Evolutionary conservation across 1,139 yeast species (phyloP), one percentile per base, ranked within the genome.

Genomic region (Pichiaceae sp.): DNA sequence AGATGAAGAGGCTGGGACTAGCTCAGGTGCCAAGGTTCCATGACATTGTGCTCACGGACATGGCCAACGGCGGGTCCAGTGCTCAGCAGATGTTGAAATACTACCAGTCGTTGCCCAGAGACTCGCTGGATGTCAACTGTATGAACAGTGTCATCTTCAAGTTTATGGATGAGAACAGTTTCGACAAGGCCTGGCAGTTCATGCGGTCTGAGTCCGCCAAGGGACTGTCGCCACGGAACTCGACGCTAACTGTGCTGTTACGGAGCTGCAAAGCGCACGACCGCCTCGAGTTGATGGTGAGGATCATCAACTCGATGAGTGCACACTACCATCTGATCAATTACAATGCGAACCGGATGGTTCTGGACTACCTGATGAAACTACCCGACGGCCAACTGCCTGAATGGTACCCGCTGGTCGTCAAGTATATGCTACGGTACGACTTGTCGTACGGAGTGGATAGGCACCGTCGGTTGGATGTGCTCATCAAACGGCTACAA

Each of bases 231-330:
- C 46, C 51, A 4, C 34, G 38, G 20, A 29, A 36, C 32, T 43
- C 50, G 4, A 50, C 52, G n/a, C 11, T 44, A 24, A 46, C 50
- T 3, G 25, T 50, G 5, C 43, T 47, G 12, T 26, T 47, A n/a
- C 47, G 46, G 26, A 37, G 41, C 29, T 42, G 40, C 4, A 39
- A 35, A 7, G n/a, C 7, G 8, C 6, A 25, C 8, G 25, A 34
- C 4, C 36, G 42, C 21, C 24, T 48, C 15, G 29, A 35, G 17
- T 16, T 41, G 19, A 40, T 43, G 45, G 28, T 50, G 6, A 30
- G 20, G 17, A 31, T 42, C 16, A 7, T 44, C 26, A 47, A 44
- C 32, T 38, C 47, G 7, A 32, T 39, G 19, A 29, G 32, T 17
- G 8, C 33, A 38, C 37, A 19, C 17, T 29, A 19, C 25, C 14